Evolutionary conservation across 441 rosid species (phyloP).

Genomic region (Mallotus repandus): DNA sequence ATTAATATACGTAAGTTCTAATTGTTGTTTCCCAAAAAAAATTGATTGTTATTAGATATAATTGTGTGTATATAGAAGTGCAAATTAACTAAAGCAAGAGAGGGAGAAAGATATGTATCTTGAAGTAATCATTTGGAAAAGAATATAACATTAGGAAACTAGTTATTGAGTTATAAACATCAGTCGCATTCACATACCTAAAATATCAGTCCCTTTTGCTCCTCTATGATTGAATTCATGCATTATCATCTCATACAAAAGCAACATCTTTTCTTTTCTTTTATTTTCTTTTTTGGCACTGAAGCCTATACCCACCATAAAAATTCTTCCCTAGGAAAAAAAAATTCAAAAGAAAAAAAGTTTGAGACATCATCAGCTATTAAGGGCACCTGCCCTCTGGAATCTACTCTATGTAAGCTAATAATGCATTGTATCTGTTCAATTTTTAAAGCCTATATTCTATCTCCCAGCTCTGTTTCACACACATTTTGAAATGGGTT

Average conservation of each 20-base stretch:
- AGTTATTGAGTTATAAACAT: conserved; percentile 19
- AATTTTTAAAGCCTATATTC: not conserved
- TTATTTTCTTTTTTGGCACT: not conserved
- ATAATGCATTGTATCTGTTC: too few species aligned
- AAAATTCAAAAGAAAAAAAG: not conserved
- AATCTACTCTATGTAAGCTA: not conserved
- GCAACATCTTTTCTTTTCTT: conserved; percentile 8
- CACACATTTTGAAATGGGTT: not conserved
- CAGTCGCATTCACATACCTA: conserved; percentile 34
- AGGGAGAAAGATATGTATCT: not conserved
- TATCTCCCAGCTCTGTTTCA: not conserved
- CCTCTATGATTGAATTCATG: conserved; percentile 28
- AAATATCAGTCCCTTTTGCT: conserved; percentile 21
- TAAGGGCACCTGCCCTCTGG: not conserved
- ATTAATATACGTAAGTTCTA: too few species aligned
- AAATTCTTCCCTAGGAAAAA: not conserved
- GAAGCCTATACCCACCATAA: too few species aligned
- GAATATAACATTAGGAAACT: conserved; percentile 1
- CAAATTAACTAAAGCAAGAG: not conserved
- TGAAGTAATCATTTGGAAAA: conserved; percentile 17
- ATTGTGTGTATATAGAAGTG: not conserved
- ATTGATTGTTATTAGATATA: too few species aligned
- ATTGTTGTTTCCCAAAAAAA: too few species aligned
- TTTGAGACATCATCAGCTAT: not conserved
- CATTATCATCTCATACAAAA: conserved; percentile 23